Percentiles rank a stretch among this genome's conserved stretches.
Conservation (phyloP, 345 rosid genomes). For the Orychophragmus violaceus region DNA sequence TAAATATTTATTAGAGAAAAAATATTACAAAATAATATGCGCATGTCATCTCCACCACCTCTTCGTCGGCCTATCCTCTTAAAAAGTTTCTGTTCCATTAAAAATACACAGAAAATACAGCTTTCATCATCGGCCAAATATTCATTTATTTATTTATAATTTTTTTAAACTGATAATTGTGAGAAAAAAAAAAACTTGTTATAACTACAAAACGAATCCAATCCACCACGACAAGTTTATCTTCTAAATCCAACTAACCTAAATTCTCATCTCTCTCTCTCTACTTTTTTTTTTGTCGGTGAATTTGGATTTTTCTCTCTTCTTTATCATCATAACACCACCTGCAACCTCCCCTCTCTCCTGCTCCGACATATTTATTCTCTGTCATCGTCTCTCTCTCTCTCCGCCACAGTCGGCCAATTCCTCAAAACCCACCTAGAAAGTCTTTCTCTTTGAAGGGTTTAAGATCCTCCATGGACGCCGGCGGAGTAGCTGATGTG, state of each 20-base stretch:
- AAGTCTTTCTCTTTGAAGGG: slow-evolving; percentile 4
- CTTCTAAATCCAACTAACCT: slow-evolving; percentile 24
- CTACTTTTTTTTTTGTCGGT: slow-evolving; percentile 58
- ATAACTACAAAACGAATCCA: slow-evolving; percentile 23
- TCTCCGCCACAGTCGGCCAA: neutral
- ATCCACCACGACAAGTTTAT: slow-evolving; percentile 11
- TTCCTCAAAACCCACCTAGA: neutral
- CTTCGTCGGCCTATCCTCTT: slow-evolving; percentile 30
- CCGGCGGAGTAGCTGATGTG: slow-evolving; percentile 35
- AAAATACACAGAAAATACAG: slow-evolving; percentile 23
- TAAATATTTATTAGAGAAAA: neutral
- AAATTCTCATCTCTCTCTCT: slow-evolving; percentile 14
- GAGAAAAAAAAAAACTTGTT: neutral
- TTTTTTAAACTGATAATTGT: neutral
- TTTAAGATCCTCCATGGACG: slow-evolving; percentile 25
- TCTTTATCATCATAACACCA: slow-evolving; percentile 13
- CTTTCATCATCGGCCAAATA: slow-evolving; percentile 26
- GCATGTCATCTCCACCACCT: slow-evolving; percentile 41
- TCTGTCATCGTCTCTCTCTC: slow-evolving; percentile 17
- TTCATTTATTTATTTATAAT: neutral
- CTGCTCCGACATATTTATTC: slow-evolving; percentile 31
- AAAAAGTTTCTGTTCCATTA: slow-evolving; percentile 25
- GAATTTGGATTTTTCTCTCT: slow-evolving; percentile 46
- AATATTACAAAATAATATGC: neutral
- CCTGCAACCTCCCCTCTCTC: slow-evolving; percentile 33